Conservation (phyloP, 139 green algal species). For the Mychonastes homosphaera region DNA sequence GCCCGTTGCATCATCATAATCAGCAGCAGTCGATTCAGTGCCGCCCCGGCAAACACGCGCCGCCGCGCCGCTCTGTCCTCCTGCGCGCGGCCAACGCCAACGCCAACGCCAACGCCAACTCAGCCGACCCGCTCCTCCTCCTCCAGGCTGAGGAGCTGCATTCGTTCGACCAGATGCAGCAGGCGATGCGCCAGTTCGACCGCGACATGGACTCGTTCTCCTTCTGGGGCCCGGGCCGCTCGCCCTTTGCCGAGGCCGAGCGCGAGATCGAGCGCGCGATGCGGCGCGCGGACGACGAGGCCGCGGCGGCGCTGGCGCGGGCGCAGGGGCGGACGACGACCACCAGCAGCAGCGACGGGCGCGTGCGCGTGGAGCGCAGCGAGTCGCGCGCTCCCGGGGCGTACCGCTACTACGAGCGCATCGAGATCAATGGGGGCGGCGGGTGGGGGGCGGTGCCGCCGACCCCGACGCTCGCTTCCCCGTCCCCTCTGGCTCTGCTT, state of each 20-base stretch:
- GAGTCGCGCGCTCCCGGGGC: conserved; percentile 12
- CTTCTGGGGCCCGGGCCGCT: not conserved
- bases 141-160: too few relatives aligned
- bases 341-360: conserved; percentile 6
- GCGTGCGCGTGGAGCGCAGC: conserved; percentile 1
- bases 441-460: not conserved
- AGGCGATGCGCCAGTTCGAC: conserved; percentile 9
- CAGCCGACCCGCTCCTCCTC: too few relatives aligned
- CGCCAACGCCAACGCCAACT: too few relatives aligned
- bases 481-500: conserved; percentile 5
- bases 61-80: too few relatives aligned
- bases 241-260: conserved; percentile 18
- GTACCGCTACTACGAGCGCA: conserved; percentile 34
- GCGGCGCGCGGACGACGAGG: not conserved
- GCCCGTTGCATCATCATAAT: too few relatives aligned
- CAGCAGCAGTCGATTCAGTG: too few relatives aligned
- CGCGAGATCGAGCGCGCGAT: conserved; percentile 2
- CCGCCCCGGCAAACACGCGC: too few relatives aligned
- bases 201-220: conserved; percentile 9
- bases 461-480: not conserved
- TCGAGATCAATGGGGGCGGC: conserved; percentile 27
- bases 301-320: not conserved
- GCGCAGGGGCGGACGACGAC: conserved; percentile 11
- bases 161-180: conserved; percentile 16
- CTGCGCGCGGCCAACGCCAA: too few relatives aligned